phyloP scores from a whole-genome alignment of 768 basidiomycete species.

The Lentinula guzmanii region DNA sequence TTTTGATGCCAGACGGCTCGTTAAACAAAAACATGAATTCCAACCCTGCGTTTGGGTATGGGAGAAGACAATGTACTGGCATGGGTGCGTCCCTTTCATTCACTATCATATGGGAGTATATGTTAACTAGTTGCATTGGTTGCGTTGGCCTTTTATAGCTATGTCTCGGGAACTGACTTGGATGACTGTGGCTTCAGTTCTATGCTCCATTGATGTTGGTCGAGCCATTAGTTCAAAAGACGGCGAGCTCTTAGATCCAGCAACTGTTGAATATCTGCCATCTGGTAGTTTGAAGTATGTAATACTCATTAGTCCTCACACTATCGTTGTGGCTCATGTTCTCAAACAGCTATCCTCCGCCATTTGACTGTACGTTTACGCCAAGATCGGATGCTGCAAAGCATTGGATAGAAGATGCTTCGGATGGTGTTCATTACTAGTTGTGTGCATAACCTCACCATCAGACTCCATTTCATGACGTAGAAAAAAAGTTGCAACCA shows the following conservation, averaged over 20 bases:
- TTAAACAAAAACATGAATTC: neutral
- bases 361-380: neutral
- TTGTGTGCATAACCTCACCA: no score
- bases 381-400: neutral
- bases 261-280: no score
- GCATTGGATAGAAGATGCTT: neutral
- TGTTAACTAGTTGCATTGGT: no score
- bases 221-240: neutral
- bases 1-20: constrained; percentile 4
- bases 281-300: no score
- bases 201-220: neutral
- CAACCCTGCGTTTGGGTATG: constrained; percentile 12
- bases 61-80: constrained; percentile 8
- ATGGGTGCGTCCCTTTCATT: neutral
- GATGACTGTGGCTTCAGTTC: no score
- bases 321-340: no score
- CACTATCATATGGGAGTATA: no score
- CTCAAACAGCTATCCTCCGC: no score
- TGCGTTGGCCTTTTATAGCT: neutral
- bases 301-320: no score
- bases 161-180: neutral
- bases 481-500: no score
- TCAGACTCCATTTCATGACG: no score
- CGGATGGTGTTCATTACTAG: neutral
- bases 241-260: neutral